Evolutionary conservation across 495 filamentous ascomycete species (phyloP).

Genomic region (Jackrogersella multiformis): DNA sequence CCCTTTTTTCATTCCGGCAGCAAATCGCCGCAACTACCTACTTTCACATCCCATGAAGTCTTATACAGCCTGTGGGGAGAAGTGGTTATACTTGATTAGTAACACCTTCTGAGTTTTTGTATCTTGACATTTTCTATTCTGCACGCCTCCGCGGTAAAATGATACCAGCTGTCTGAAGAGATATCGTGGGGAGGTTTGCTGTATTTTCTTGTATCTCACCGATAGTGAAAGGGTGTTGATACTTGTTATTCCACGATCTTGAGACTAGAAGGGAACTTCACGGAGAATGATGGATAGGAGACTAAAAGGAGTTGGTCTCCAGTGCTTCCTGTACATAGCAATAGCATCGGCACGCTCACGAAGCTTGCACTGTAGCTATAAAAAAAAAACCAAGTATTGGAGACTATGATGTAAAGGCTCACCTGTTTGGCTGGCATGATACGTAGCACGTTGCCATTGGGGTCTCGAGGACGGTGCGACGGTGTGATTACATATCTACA

Average conservation of each 20-base stretch:
- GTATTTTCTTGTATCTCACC: slow-evolving; percentile 28
- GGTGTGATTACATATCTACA: background rate
- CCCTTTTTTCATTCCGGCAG: slow-evolving; percentile 25
- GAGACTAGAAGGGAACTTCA: slow-evolving; percentile 15
- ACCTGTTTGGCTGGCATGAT: background rate
- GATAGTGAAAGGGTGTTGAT: slow-evolving; percentile 17
- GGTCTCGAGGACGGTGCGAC: background rate
- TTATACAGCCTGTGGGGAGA: background rate
- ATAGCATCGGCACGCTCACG: slow-evolving; percentile 24
- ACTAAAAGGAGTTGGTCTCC: slow-evolving; percentile 33
- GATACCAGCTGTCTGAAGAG: slow-evolving; percentile 4
- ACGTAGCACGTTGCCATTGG: background rate
- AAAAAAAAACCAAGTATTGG: slow-evolving; percentile 18
- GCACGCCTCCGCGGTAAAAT: slow-evolving; percentile 9
- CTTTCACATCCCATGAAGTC: slow-evolving; percentile 16
- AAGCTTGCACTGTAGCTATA: slow-evolving; percentile 18
- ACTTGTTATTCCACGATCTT: slow-evolving; percentile 22
- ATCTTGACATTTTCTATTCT: slow-evolving; percentile 33
- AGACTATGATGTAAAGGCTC: slow-evolving; percentile 15
- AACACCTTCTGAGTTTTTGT: slow-evolving; percentile 21
- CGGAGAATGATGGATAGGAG: slow-evolving; percentile 22
- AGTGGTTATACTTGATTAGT: slow-evolving; percentile 11
- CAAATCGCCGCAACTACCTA: slow-evolving; percentile 13
- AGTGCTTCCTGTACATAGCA: slow-evolving; percentile 37
- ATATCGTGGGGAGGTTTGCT: slow-evolving; percentile 7